These are phyloP conservation scores for Anthracocystis panici-leucophaei DNA, from an alignment of 1,284 basidiomycete species.

Conservation along the genomic window DNA sequence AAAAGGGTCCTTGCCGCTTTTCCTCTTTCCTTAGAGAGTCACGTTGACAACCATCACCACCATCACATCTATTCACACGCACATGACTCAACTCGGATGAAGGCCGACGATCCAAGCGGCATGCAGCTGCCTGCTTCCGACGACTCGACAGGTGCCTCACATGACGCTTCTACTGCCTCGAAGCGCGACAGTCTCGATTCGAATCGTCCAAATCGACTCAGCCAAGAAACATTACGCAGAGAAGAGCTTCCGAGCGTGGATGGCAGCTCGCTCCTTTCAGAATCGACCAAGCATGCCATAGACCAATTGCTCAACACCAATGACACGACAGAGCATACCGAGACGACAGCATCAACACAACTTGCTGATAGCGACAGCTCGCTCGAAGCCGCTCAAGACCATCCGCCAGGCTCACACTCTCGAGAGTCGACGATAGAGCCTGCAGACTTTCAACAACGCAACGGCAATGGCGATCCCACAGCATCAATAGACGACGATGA, in stretches of 20 bases:
- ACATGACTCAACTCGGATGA: constrained; percentile 28
- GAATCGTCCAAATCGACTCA: constrained; percentile 5
- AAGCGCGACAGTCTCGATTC: not conserved
- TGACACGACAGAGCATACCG: no score
- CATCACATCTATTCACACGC: not conserved
- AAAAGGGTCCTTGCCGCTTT: constrained; percentile 9
- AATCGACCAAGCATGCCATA: not conserved
- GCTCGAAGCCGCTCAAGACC: not conserved
- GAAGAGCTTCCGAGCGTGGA: not conserved
- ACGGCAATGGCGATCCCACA: constrained; percentile 1
- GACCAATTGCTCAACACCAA: not conserved
- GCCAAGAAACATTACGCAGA: constrained; percentile 32
- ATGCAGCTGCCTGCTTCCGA: constrained; percentile 3
- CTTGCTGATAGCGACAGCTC: not conserved
- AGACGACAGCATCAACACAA: not conserved
- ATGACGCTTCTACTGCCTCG: not conserved
- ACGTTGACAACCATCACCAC: not conserved
- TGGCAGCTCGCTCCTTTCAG: not conserved
- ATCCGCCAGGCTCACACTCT: constrained; percentile 10
- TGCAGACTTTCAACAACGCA: constrained; percentile 1
- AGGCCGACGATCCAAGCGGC: constrained; percentile 12
- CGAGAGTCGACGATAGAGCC: constrained; percentile 19
- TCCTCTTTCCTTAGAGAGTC: not conserved
- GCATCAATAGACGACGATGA: constrained; percentile 40
- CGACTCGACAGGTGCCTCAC: not conserved